Percentiles rank a stretch among this genome's conserved stretches.
Conservation (phyloP, 768 basidiomycete species). For the Suillus lakei region DNA sequence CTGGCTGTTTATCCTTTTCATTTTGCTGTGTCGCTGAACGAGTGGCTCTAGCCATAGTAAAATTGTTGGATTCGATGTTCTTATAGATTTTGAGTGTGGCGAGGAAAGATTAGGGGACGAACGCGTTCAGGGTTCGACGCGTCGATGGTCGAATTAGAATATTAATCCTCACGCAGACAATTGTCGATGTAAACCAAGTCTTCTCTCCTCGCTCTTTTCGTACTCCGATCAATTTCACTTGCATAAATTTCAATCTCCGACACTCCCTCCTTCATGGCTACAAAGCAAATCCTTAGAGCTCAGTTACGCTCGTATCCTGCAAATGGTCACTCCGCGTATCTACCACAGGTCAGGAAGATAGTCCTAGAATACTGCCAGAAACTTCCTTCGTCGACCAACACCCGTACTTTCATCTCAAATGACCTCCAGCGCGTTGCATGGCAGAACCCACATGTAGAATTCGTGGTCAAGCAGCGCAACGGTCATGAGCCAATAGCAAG, state of each 20-base stretch:
- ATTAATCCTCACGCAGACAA: constrained; percentile 14
- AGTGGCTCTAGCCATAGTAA: constrained; percentile 75
- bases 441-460: constrained; percentile 81
- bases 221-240: constrained; percentile 27
- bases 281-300: constrained; percentile 48
- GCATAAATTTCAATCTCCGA: constrained; percentile 14
- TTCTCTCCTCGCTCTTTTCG: constrained; percentile 21
- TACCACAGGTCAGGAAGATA: constrained; percentile 82
- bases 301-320: constrained; percentile 61
- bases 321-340: constrained; percentile 76
- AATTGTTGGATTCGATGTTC: constrained; percentile 13
- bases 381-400: constrained; percentile 75
- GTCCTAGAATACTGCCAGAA: constrained; percentile 90
- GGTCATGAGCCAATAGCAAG: constrained; percentile 80
- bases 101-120: constrained; percentile 26
- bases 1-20: constrained; percentile 40
- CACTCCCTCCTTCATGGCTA: constrained; percentile 26
- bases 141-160: constrained; percentile 24
- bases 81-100: constrained; percentile 13
- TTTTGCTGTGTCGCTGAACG: constrained; percentile 58
- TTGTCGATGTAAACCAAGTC: constrained; percentile 6
- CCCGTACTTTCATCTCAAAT: constrained; percentile 70
- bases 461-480: constrained; percentile 79
- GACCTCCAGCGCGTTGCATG: constrained; percentile 68
- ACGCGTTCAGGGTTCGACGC: constrained; percentile 27